phyloP scores from a whole-genome alignment of 2,329 filamentous ascomycete genomes.

The Cladosporium sp. region DNA sequence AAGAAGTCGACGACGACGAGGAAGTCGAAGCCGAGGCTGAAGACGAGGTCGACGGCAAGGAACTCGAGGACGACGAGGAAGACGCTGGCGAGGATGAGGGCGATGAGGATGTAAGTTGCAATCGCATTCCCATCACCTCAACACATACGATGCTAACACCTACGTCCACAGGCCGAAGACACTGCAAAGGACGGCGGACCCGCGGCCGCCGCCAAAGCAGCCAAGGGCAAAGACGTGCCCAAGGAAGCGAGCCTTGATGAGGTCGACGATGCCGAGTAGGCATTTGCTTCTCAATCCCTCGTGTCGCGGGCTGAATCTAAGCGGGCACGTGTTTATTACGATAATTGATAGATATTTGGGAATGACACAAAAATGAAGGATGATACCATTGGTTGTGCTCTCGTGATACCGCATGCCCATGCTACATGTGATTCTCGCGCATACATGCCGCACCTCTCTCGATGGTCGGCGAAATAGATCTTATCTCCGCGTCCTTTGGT shows the following conservation, averaged over 20 bases:
- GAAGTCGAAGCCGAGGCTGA: conserved; percentile 14
- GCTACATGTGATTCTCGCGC: too few species aligned
- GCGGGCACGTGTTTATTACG: background rate
- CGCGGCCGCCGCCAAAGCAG: conserved; percentile 27
- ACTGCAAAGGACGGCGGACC: conserved; percentile 26
- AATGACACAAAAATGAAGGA: background rate
- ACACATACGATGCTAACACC: background rate
- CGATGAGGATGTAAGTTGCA: conserved; percentile 18
- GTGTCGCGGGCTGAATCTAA: background rate
- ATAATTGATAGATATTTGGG: conserved; percentile 6
- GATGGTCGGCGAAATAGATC: too few species aligned
- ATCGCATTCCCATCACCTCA: too few species aligned
- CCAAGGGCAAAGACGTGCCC: conserved; percentile 26
- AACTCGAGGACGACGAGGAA: conserved; percentile 20
- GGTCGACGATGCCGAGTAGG: conserved; percentile 24
- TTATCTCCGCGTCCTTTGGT: too few species aligned
- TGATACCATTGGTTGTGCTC: background rate
- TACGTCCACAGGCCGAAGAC: conserved; percentile 19
- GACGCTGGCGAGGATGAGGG: conserved; percentile 18
- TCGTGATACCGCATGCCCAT: too few species aligned
- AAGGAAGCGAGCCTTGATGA: conserved; percentile 30
- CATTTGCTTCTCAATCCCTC: background rate
- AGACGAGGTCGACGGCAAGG: conserved; percentile 19
- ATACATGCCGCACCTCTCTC: too few species aligned
- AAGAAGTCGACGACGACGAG: conserved; percentile 19